Base-by-base conservation (phyloP, 169 alveolate species). In the Cryptosporidium canis region DNA sequence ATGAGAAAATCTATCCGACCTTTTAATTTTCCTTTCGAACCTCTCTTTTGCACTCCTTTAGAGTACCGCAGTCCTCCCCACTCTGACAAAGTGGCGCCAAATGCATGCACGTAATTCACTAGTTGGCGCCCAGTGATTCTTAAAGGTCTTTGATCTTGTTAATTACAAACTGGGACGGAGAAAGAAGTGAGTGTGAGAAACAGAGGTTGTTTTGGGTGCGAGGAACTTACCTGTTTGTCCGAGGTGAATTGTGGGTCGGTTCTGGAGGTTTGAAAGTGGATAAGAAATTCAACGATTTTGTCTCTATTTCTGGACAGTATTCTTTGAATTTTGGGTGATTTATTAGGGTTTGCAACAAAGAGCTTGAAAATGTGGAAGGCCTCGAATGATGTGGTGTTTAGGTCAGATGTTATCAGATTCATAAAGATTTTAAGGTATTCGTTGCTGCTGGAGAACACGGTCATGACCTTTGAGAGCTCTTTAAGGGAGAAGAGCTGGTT, bases 291-390 rank as follows among this genome's bases (percentile, higher is more conserved):
- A 29, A 83, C 44, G 7, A 83, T 44, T 27, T 66, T 61, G n/a
- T 83, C 77, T 33, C 27, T 66, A 47, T 67, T 83, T 29, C 35
- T 71, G 8, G 5, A 58, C 11, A 90, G 70, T n/a, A 61, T 64
- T 18, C 71, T 56, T 6, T 67, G 72, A 44, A 90, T 90, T 16
- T 83, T 39, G 4, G 48, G 61, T 0, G 91, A 77, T 37, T 82
- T 48, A 5, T 67, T 45, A 3, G 93, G 93, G 55, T 90, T 90
- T 8, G 93, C 93, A 56, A 83, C 85, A 66, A 90, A 90, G 45
- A 90, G 82, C 83, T 90, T 90, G 90, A 90, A 90, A 7, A 90
- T 48, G 58, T 90, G 93, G 43, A 90, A 90, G 48, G 93, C 87
- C 66, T 90, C 90, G 9, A 48, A 85, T 58, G 87, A 77, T 7